Evolutionary conservation across 208 protist species (phyloP), one percentile per base, ranked within the genome.

Genomic region (Tritrichomonas foetus): DNA sequence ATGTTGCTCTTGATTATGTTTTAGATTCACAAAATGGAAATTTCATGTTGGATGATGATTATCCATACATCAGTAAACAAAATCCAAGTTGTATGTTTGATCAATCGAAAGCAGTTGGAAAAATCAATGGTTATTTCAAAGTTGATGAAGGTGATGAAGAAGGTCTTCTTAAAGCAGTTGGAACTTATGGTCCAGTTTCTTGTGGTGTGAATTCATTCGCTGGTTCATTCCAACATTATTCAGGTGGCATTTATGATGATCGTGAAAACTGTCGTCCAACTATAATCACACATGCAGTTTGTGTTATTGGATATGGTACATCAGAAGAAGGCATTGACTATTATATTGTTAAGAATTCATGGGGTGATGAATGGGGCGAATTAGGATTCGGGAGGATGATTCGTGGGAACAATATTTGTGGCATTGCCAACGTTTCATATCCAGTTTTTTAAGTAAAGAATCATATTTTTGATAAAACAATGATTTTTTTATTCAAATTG

Each of bases 1-100:
- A 97, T 78, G 94, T 96, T 92, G 97, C 97, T 3, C 95, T 95
- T 92, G 44, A 82, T 69, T 96, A 50, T 13, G 72, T 96, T 49
- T 95, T 94, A 8, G 22, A 94, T 49, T 93, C 95, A 30, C 36
- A 78, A 36, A 20, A 20, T 44, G 94, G 94, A 39, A 78, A 82
- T n/a, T 72, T 96, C 53, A 94, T 89, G 93, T 53, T 80, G 8
- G 95, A 96, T 92, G 57, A 14, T 49, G 93, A 94, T 16, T 96
- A 96, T 93, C 95, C 93, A 25, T 97, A 97, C 94, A 66, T 53
- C 0, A 78, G 93, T 49, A 69, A 64, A 8, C 50, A 39, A 50
- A 94, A 82, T 41, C 9, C 27, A 49, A 69, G 61, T 53, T 72
- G n/a, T 0, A 50, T 16, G 30, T 94, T 72, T 69, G 92, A 53